Evolutionary conservation across 2,329 filamentous ascomycete species (phyloP).

Genomic region (Sclerotinia spermophila): DNA sequence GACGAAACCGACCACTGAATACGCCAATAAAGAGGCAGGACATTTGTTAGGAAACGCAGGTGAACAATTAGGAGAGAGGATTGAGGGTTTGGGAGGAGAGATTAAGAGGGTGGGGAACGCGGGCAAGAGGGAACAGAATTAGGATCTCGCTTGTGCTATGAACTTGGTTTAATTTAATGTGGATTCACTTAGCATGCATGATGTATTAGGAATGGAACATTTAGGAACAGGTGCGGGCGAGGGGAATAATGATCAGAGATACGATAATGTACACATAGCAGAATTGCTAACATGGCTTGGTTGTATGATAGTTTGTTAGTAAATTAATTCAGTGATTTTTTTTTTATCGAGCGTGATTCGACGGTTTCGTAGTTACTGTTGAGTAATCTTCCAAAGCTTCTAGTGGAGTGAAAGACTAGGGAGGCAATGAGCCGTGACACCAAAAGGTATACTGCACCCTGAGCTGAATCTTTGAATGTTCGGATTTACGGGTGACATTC

Average conservation of each 20-base stretch:
- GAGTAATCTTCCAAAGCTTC: too few species aligned
- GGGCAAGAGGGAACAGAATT: background rate
- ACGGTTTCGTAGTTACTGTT: too few species aligned
- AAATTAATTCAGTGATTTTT: background rate
- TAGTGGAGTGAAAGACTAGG: background rate
- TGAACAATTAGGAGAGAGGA: slow-evolving; percentile 30
- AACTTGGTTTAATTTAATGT: background rate
- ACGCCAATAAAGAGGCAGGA: slow-evolving; percentile 28
- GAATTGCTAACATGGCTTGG: background rate
- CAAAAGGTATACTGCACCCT: background rate
- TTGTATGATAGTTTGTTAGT: background rate
- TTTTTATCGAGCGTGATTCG: background rate
- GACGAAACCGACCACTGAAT: slow-evolving; percentile 22
- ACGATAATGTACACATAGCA: background rate
- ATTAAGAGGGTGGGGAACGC: slow-evolving; percentile 21
- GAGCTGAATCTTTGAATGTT: background rate
- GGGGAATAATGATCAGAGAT: background rate
- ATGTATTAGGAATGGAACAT: background rate
- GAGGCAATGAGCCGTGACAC: background rate
- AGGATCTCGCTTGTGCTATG: background rate
- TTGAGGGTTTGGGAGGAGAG: slow-evolving; percentile 25
- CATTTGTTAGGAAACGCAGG: slow-evolving; percentile 35
- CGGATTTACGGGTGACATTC: background rate
- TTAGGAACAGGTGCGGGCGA: background rate
- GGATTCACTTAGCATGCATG: background rate